phyloP scores from a whole-genome alignment of 2,329 filamentous ascomycete genomes.

The Talaromyces sp. region DNA sequence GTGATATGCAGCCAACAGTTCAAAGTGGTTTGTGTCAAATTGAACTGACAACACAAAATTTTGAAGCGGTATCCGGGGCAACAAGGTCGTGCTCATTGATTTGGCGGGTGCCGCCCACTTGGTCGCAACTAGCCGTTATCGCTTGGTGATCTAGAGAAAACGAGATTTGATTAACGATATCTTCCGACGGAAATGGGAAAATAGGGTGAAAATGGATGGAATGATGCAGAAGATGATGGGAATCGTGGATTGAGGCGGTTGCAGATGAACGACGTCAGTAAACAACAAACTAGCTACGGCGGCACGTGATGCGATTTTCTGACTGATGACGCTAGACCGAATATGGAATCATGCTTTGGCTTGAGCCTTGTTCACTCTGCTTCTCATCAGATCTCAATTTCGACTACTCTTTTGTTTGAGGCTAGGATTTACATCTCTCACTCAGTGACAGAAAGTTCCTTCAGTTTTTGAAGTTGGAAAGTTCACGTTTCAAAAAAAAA shows the following conservation, averaged over 20 bases:
- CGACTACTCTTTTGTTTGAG: not conserved
- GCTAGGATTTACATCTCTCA: not conserved
- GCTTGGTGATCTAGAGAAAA: not conserved
- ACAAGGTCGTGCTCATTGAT: constrained; percentile 7
- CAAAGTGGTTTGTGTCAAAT: constrained; percentile 4
- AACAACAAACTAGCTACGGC: constrained; percentile 7
- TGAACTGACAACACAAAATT: constrained; percentile 1
- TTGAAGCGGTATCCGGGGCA: constrained; percentile 17
- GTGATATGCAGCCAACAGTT: constrained; percentile 6
- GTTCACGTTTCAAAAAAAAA: not conserved
- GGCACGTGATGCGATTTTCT: constrained; percentile 11
- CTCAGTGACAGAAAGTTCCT: not conserved
- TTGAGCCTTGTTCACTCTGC: not conserved
- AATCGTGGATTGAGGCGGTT: not conserved
- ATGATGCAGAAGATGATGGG: not conserved
- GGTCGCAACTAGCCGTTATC: not conserved
- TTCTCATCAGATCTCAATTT: not conserved
- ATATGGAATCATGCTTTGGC: not conserved
- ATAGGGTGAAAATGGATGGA: not conserved
- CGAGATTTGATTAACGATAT: not conserved
- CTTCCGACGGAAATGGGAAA: not conserved
- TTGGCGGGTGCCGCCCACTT: not conserved
- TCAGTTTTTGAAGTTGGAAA: not conserved
- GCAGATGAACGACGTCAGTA: constrained; percentile 18
- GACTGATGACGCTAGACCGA: not conserved